Conservation (phyloP, 306 rosid genomes). For the Lithocarpus polystachyus region DNA sequence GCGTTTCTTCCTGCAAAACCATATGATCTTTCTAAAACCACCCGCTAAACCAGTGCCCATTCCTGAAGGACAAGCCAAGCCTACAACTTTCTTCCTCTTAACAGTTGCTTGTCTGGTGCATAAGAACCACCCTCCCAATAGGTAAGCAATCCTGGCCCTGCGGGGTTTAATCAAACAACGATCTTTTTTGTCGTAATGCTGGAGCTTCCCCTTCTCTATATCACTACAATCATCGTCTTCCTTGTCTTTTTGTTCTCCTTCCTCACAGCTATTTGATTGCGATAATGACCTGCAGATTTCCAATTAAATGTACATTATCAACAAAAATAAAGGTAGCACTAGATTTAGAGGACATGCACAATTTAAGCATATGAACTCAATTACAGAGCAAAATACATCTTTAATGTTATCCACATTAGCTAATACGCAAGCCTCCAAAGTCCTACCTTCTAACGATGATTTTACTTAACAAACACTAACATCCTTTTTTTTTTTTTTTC, state of each 20-base stretch:
- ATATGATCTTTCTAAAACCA: conserved; percentile 53
- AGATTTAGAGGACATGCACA: conserved; percentile 12
- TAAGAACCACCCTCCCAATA: conserved; percentile 53
- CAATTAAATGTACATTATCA: neutral
- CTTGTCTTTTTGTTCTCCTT: conserved; percentile 21
- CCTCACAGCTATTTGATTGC: conserved; percentile 20
- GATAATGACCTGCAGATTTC: conserved; percentile 45
- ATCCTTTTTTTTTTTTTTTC: neutral
- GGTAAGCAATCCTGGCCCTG: conserved; percentile 28
- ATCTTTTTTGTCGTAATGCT: conserved; percentile 16
- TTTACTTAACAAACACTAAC: neutral
- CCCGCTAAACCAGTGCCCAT: conserved; percentile 38
- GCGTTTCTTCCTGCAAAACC: conserved; percentile 41
- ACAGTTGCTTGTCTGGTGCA: conserved; percentile 30
- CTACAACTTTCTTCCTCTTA: conserved; percentile 28
- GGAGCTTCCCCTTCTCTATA: conserved; percentile 49
- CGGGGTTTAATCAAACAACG: conserved; percentile 7
- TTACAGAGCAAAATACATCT: neutral
- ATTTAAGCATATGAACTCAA: conserved; percentile 8
- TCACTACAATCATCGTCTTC: conserved; percentile 27
- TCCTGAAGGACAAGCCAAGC: conserved; percentile 32
- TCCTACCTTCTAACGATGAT: neutral
- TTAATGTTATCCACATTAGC: neutral
- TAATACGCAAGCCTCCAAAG: neutral
- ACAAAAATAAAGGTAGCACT: neutral